These are phyloP conservation scores for Cylindrotheca fusiformis DNA, from an alignment of 108 stramenopile genomes.

Conservation along the genomic window DNA sequence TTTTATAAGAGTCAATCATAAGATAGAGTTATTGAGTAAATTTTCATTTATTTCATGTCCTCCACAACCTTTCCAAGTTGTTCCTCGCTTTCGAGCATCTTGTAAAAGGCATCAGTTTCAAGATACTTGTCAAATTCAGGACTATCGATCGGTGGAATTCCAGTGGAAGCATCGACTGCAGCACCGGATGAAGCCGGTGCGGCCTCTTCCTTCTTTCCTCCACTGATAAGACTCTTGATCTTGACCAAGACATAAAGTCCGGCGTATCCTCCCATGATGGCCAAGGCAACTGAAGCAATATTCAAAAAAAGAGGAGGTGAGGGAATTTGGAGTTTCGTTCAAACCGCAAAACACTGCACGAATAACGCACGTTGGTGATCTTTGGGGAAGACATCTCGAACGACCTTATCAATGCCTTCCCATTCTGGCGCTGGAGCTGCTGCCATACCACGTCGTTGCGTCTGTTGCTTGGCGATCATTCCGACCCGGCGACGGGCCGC, in stretches of 20 bases:
- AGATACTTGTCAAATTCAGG: conserved; percentile 42
- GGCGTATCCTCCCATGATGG: conserved; percentile 74
- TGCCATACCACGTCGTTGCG: conserved; percentile 67
- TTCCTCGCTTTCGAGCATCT: conserved; percentile 45
- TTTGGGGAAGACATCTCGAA: conserved; percentile 71
- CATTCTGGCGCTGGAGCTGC: conserved; percentile 71
- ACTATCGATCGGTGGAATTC: conserved; percentile 50
- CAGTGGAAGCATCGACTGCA: conserved; percentile 21
- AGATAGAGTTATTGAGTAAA: too few species aligned
- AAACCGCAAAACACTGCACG: not conserved
- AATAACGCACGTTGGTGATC: conserved; percentile 78
- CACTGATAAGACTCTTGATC: conserved; percentile 40
- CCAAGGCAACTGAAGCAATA: conserved; percentile 57
- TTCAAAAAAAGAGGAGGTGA: conserved; percentile 1
- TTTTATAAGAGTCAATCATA: not conserved
- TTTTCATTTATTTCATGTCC: conserved; percentile 18
- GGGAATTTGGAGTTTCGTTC: conserved; percentile 26
- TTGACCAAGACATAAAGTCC: conserved; percentile 55
- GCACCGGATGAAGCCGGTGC: conserved; percentile 21
- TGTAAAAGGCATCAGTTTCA: conserved; percentile 41
- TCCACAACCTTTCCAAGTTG: conserved; percentile 29
- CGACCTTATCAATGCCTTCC: conserved; percentile 85
- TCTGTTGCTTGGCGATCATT: conserved; percentile 30
- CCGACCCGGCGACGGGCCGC: conserved; percentile 50
- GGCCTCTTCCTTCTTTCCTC: conserved; percentile 29